These are phyloP conservation scores for Botrytis sinoallii DNA, from an alignment of 2,329 filamentous ascomycete species.

Conservation along the genomic window DNA sequence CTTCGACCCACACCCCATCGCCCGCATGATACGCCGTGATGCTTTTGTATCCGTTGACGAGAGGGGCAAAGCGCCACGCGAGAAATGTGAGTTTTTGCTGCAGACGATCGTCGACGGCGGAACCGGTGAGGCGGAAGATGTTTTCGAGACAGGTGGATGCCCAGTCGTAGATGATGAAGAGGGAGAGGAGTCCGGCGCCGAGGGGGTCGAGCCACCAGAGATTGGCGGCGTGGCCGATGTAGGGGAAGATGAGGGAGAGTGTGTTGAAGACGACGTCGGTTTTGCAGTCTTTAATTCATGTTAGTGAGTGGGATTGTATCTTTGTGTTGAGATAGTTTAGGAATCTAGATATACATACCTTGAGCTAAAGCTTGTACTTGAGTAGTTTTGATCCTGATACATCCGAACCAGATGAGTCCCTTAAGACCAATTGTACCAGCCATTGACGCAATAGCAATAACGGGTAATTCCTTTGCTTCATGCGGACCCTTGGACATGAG, in stretches of 20 bases:
- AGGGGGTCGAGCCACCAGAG: conserved; percentile 63
- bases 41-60: conserved; percentile 49
- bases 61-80: conserved; percentile 50
- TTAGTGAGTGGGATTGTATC: neutral
- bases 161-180: conserved; percentile 69
- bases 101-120: conserved; percentile 47
- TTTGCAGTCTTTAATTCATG: conserved; percentile 49
- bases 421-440: conserved; percentile 54
- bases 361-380: conserved; percentile 60
- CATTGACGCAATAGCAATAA: conserved; percentile 53
- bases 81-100: conserved; percentile 55
- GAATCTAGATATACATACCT: conserved; percentile 26
- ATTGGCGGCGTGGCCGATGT: conserved; percentile 53
- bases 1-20: conserved; percentile 58
- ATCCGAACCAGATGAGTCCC: conserved; percentile 56
- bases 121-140: conserved; percentile 54
- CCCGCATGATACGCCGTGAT: conserved; percentile 56
- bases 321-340: rapidly evolving
- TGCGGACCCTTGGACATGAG: conserved; percentile 46
- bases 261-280: conserved; percentile 62
- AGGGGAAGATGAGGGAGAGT: conserved; percentile 56
- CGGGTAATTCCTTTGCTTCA: conserved; percentile 45
- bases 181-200: conserved; percentile 57
- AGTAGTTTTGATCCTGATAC: conserved; percentile 55
- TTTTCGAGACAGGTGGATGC: conserved; percentile 57